phyloP scores from a whole-genome alignment of 768 basidiomycete species.

The Boletus vinaceobasis region DNA sequence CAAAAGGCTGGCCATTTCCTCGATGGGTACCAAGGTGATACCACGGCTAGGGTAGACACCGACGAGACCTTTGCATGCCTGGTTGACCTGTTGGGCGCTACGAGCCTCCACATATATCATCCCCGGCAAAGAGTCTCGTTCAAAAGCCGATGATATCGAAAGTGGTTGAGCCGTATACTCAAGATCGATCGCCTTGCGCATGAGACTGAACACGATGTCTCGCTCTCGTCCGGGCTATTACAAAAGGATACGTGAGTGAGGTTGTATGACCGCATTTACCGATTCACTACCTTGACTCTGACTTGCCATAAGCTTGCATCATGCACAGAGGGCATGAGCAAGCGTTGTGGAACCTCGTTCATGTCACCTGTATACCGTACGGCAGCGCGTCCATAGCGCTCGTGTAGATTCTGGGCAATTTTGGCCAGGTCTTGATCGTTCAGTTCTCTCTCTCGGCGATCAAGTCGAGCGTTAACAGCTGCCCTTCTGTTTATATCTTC shows the following conservation, averaged over 20 bases:
- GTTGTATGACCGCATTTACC: background rate
- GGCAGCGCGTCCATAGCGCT: conserved; percentile 69
- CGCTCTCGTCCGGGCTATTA: conserved; percentile 84
- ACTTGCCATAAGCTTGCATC: conserved; percentile 97
- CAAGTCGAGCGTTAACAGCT: conserved; percentile 64
- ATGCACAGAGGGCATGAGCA: conserved; percentile 95
- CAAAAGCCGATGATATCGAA: conserved; percentile 90
- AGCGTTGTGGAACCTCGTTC: conserved; percentile 87
- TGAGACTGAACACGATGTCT: conserved; percentile 90
- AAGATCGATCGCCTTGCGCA: conserved; percentile 86
- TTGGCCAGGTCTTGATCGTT: conserved; percentile 78
- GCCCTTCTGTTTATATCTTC: conserved; percentile 49
- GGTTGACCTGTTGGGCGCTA: conserved; percentile 77
- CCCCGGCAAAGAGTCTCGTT: conserved; percentile 90
- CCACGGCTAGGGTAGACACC: conserved; percentile 86
- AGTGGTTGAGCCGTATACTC: conserved; percentile 78
- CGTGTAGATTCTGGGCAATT: conserved; percentile 77
- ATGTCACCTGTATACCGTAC: conserved; percentile 86
- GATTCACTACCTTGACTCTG: conserved; percentile 71
- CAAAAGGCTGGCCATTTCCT: conserved; percentile 95
- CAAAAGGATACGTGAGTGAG: conserved; percentile 1
- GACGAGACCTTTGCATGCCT: conserved; percentile 86
- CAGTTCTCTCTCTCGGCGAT: conserved; percentile 66
- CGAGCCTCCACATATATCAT: conserved; percentile 97
- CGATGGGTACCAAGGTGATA: conserved; percentile 84